phyloP scores from a whole-genome alignment of 1,139 yeast genomes.

The Hanseniaspora uvarum region DNA sequence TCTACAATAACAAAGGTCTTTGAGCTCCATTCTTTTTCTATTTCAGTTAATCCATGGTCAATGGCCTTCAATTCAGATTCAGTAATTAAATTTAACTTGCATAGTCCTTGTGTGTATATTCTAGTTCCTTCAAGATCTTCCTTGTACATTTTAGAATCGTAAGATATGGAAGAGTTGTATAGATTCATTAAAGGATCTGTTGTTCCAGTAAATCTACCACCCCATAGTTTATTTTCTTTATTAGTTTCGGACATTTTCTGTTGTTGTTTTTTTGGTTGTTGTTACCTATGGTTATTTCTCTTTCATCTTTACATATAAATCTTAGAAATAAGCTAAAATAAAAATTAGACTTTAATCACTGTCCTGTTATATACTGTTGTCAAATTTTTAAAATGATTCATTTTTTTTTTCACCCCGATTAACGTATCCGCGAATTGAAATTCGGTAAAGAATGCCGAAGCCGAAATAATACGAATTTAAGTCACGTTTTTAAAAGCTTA shows the following conservation, averaged over 20 bases:
- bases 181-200: conserved; percentile 95
- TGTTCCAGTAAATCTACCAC: conserved; percentile 96
- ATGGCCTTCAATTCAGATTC: conserved; percentile 63
- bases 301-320: too few relatives aligned
- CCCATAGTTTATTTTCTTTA: conserved; percentile 67
- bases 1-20: conserved; percentile 60
- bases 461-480: neutral
- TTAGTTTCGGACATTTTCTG: conserved; percentile 34
- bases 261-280: neutral
- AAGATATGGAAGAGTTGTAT: conserved; percentile 92
- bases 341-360: too few relatives aligned
- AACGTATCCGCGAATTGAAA: neutral
- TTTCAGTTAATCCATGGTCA: conserved; percentile 64
- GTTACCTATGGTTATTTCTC: neutral
- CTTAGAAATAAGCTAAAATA: too few relatives aligned
- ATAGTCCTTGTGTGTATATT: conserved; percentile 80
- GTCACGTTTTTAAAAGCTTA: neutral
- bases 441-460: neutral
- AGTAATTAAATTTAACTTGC: conserved; percentile 64
- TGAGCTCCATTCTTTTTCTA: conserved; percentile 72
- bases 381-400: neutral
- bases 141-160: conserved; percentile 85
- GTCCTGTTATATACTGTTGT: too few relatives aligned
- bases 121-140: conserved; percentile 92
- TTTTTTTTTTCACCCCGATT: neutral